Evolutionary conservation across 305 asterid species (phyloP).

Genomic region (Fraxinus xanthoxyloides): DNA sequence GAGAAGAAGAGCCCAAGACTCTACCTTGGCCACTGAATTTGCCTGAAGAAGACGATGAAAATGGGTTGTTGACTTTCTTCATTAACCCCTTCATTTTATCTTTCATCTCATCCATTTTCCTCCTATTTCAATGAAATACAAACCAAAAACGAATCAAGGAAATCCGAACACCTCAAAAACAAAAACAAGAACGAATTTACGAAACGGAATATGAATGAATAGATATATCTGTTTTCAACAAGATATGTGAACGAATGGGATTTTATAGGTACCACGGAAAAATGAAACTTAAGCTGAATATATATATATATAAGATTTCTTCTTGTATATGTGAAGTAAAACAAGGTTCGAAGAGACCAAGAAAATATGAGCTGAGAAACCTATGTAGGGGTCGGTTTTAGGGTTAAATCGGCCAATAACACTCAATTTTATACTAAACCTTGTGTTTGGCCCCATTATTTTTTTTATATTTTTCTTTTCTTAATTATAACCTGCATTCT

Average conservation of each 20-base stretch:
- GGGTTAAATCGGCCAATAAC: background rate
- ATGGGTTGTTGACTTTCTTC: slow-evolving; percentile 79
- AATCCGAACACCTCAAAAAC: background rate
- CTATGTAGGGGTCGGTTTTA: background rate
- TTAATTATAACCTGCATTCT: too few relatives aligned
- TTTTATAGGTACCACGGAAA: background rate
- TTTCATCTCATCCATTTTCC: slow-evolving; percentile 75
- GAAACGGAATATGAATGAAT: background rate
- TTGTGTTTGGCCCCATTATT: too few relatives aligned
- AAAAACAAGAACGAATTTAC: background rate
- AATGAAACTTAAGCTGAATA: background rate
- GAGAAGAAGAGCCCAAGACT: slow-evolving; percentile 68
- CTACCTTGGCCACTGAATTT: slow-evolving; percentile 90
- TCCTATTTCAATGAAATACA: background rate
- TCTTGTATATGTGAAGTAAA: background rate
- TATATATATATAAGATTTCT: background rate
- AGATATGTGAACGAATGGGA: background rate
- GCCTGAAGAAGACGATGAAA: slow-evolving; percentile 62
- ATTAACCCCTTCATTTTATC: slow-evolving; percentile 87
- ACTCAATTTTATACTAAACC: background rate
- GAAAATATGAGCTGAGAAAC: background rate
- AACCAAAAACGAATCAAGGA: background rate
- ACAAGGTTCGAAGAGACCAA: background rate
- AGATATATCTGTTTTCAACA: background rate
- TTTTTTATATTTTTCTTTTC: too few relatives aligned